Evolutionary conservation across 2,329 filamentous ascomycete genomes (phyloP), one percentile per base, ranked within the genome.

Genomic region (Epichloe amarillans): DNA sequence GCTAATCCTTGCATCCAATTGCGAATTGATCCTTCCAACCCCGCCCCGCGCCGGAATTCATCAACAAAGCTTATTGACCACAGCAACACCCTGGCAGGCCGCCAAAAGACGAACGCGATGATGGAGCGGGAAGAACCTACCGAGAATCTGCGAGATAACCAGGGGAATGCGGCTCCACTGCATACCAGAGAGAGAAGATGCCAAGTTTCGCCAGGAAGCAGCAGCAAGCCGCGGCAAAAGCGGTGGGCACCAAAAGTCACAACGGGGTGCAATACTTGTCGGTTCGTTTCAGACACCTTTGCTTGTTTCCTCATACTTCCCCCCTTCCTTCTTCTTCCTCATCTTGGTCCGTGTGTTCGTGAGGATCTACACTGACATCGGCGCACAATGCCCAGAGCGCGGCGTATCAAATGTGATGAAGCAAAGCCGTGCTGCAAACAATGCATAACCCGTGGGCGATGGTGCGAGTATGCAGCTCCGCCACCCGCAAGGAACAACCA

Each of bases 241-340:
- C 50, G 50, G 11, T 51, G 50, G 50, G 50, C 50, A 23, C 43
- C 49, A 10, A 51, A 48, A 33, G 38, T 51, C 21, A 43, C 30
- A 33, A 47, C 50, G 33, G 50, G 50, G n/a, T 51, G 50, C 50
- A 51, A 44, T 26, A 51, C 50, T 42, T 51, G 50, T 38, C 50
- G 50, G 50, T 51, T 35, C 49, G 49, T 50, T 10, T 33, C 11
- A 33, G 23, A n/a, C 33, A 26, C 6, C 6, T 26, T 26, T 26
- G 23, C 23, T 26, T 7, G 23, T 26, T 26, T 26, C 23, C 23
- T 6, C 23, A 23, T 23, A 5, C 5, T 23, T 3, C 3, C 21
- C 21, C 21, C 17, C 17, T 2, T 19, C 2, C 21, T 4, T 21
- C 5, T 5, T 23, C 36, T 46, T 37, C 17, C 12, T 12, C 30